Evolutionary conservation across 805 yeast genomes (phyloP).

Genomic region (Suhomyces sp.): DNA sequence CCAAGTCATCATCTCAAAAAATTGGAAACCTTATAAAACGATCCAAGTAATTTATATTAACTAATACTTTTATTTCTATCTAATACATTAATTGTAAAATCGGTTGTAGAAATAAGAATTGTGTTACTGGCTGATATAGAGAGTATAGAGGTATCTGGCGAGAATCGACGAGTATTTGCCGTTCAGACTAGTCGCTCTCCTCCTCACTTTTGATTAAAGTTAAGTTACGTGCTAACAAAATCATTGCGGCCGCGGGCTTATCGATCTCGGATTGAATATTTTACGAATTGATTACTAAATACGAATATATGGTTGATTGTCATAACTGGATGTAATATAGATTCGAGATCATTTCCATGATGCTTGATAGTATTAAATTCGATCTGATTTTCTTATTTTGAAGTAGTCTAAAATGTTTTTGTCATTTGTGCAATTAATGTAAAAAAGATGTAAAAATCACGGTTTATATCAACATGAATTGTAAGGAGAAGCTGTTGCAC

Average conservation of each 20-base stretch:
- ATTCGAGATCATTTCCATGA: not conserved
- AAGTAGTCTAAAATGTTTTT: not conserved
- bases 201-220: not conserved
- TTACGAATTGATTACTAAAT: not conserved
- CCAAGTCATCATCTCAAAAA: not conserved
- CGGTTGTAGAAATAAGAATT: not conserved
- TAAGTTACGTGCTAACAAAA: not conserved
- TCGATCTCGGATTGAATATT: not conserved
- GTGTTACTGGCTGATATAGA: too few species aligned
- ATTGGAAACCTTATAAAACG: not conserved
- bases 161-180: too few species aligned
- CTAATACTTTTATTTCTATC: not conserved
- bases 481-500: not conserved
- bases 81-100: not conserved
- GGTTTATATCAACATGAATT: not conserved
- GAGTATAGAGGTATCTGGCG: not conserved
- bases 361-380: not conserved
- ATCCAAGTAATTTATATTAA: not conserved
- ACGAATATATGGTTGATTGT: not conserved
- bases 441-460: not conserved
- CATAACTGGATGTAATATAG: not conserved
- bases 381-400: not conserved
- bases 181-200: not conserved
- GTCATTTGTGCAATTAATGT: not conserved
- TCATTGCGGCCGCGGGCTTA: not conserved